Percentiles rank a stretch among this genome's conserved stretches.
Conservation (phyloP, 2,329 filamentous ascomycete species). For the Aspergillus sp. region DNA sequence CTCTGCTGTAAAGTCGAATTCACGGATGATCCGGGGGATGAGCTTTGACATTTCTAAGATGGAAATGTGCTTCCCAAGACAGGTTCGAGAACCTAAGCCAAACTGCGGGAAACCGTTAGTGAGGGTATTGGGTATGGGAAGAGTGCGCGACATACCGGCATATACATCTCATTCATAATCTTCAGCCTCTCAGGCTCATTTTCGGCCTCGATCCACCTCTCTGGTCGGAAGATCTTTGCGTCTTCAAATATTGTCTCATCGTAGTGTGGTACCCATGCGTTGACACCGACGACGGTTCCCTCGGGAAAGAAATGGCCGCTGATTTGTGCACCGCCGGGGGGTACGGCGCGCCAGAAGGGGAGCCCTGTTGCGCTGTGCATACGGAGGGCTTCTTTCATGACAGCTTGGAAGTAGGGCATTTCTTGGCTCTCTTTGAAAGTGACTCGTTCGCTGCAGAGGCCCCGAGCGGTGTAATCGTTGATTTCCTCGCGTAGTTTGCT, state of each 20-base stretch:
- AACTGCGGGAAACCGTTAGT: conserved; percentile 23
- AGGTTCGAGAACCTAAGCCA: conserved; percentile 35
- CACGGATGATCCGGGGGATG: conserved; percentile 32
- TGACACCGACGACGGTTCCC: conserved; percentile 46
- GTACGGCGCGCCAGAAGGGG: conserved; percentile 52
- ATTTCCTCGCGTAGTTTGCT: conserved; percentile 34
- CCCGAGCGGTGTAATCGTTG: conserved; percentile 24
- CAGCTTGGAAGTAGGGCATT: conserved; percentile 55
- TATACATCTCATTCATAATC: conserved; percentile 39
- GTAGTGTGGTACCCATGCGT: conserved; percentile 47
- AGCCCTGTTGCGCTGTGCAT: conserved; percentile 52
- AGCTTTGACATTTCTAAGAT: conserved; percentile 41
- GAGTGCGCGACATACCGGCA: conserved; percentile 34
- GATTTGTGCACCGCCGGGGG: conserved; percentile 46
- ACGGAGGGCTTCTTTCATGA: conserved; percentile 55
- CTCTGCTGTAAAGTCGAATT: conserved; percentile 27
- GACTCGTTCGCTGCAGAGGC: conserved; percentile 26
- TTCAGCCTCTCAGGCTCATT: conserved; percentile 29
- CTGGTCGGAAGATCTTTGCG: conserved; percentile 46
- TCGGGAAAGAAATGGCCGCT: conserved; percentile 43
- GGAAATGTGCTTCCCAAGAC: conserved; percentile 38
- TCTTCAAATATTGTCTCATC: conserved; percentile 46
- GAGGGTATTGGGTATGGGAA: no score
- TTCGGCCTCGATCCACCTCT: conserved; percentile 46
- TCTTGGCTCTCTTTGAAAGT: conserved; percentile 42